These are phyloP conservation scores for Persicaria maculosa DNA, from an alignment of 148 eudicot species.

Conservation along the genomic window DNA sequence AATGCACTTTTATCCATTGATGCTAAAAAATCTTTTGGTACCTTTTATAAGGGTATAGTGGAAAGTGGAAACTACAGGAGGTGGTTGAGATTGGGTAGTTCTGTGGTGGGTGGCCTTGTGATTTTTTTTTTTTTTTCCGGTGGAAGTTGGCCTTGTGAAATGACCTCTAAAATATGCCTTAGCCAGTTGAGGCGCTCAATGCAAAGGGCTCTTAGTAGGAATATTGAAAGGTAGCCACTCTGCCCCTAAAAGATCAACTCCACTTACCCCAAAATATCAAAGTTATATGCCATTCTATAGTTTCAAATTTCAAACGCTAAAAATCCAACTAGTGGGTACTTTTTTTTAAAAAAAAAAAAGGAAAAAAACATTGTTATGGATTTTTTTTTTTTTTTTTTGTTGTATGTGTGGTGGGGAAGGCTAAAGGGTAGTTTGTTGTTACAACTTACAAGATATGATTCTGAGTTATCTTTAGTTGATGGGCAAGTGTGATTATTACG, in stretches of 20 bases:
- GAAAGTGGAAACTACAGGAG: constrained; percentile 4
- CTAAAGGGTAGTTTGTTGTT: not conserved
- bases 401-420: constrained; percentile 6
- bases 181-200: too few relatives aligned
- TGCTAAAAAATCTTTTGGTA: not conserved
- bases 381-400: not conserved
- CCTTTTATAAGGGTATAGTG: not conserved
- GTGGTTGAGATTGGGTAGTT: constrained; percentile 7
- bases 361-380: too few relatives aligned
- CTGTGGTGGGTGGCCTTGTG: not conserved
- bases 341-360: not conserved
- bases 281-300: too few relatives aligned
- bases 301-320: not conserved
- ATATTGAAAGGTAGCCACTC: not conserved
- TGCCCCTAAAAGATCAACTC: too few relatives aligned
- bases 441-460: constrained; percentile 11
- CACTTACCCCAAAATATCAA: too few relatives aligned
- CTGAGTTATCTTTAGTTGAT: not conserved
- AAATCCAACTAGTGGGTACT: not conserved
- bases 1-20: too few relatives aligned
- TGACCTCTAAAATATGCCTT: not conserved
- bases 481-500: constrained; percentile 3
- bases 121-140: not conserved
- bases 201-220: not conserved
- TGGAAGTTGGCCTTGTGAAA: too few relatives aligned